Base-by-base conservation (phyloP, 1,284 basidiomycete species). In the Phlebopus sp. region DNA sequence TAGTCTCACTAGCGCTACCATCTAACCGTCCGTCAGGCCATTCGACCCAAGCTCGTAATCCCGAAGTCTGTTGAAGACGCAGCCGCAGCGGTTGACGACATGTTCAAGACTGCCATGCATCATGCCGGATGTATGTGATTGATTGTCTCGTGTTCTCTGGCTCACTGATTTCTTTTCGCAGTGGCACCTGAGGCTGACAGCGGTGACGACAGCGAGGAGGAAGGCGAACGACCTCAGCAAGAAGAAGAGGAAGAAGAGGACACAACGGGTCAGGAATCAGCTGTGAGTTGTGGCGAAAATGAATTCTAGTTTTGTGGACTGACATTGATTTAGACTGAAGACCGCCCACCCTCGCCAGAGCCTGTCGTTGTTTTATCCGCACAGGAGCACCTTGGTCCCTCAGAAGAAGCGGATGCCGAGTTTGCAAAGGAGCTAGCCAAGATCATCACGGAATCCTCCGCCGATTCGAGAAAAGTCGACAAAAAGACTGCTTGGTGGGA, bases 371-470 rank as follows among this genome's bases (percentile, higher is more conserved):
- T 92, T 18, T 76, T 84, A 34, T 80, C 83, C 13, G 69, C 74
- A 2, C 80, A 85, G 56, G 89, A 90, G 58, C 74, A 76, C 52
- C 67, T 87, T 21, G 89, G 89, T 8, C 88, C 88, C 2, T 81
- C 84, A 2, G 85, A 90, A 56, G 92, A 96, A 59, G 94, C 91
- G 25, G 90, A 96, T 41, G 89, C 86, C 5, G 96, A 96, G 37
- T 98, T 99, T 61, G 91, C 85, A 9, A 92, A 93, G 63, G 97
- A 99, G 66, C 81, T 99, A 21, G 93, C 96, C 1, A 96, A 92
- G 71, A 87, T 99, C 75, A 84, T 97, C 40, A 90, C 89, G 0
- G 92, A 96, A 57, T 88, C 81, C 6, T 89, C 90, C 35, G 77
- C 84, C 9, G 84, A 94, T 60, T 77, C 86, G n/a, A 73, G 90